A percentile compares a stretch with the other conserved stretches of the same genome.
Evolutionary conservation across 768 basidiomycete genomes (phyloP).

Genomic region (Fomitopsis serialis): DNA sequence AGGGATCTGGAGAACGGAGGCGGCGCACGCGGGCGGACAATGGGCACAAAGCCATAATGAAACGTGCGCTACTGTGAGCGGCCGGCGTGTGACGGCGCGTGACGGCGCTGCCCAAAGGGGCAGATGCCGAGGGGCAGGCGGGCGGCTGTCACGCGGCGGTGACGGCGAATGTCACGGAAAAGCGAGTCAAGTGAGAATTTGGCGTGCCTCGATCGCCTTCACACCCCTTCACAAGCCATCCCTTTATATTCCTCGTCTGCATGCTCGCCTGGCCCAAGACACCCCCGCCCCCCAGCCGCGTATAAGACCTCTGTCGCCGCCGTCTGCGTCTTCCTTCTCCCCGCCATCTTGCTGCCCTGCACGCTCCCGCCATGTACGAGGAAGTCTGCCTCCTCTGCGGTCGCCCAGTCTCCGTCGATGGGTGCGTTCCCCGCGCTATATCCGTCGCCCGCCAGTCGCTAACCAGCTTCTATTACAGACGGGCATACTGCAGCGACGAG

Average conservation of each 20-base stretch:
- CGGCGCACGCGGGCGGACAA: neutral
- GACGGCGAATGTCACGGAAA: neutral
- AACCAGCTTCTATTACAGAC: conserved; percentile 31
- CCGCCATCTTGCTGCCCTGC: neutral
- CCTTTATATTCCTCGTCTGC: conserved; percentile 2
- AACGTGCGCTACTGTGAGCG: conserved; percentile 3
- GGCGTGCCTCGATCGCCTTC: conserved; percentile 2
- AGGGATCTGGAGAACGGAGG: neutral
- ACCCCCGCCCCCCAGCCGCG: neutral
- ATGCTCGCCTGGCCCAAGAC: neutral
- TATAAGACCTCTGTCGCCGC: neutral
- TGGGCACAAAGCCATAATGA: neutral
- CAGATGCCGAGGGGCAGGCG: neutral
- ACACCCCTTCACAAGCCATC: conserved; percentile 4
- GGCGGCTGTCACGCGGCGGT: conserved; percentile 1
- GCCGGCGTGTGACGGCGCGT: conserved; percentile 1
- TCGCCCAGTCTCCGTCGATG: conserved; percentile 55
- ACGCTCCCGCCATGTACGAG: conserved; percentile 56
- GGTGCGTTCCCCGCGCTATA: conserved; percentile 35
- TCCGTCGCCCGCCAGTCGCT: conserved; percentile 8
- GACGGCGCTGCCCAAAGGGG: neutral
- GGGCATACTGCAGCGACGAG: conserved; percentile 65
- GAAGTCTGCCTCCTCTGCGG: conserved; percentile 75
- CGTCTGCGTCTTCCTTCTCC: neutral
- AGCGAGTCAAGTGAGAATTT: conserved; percentile 1